These are phyloP conservation scores for Alternaria sp. DNA, from an alignment of 2,329 filamentous ascomycete genomes.

Conservation along the genomic window DNA sequence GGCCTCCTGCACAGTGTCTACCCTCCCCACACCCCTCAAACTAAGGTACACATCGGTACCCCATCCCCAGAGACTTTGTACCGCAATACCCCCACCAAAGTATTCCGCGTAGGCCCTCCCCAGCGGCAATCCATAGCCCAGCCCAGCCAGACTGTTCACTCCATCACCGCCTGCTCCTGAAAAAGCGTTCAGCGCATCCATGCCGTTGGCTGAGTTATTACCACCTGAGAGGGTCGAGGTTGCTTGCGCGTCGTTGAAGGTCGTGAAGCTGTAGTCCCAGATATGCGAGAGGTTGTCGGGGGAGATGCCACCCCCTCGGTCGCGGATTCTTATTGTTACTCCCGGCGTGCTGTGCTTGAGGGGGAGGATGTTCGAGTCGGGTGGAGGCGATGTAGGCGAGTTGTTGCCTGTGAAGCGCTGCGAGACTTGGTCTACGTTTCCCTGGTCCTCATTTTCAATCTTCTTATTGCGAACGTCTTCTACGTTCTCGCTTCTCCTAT, in stretches of 20 bases:
- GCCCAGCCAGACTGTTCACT: slow-evolving; percentile 82
- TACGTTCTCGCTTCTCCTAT: slow-evolving; percentile 16
- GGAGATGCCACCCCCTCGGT: slow-evolving; percentile 92
- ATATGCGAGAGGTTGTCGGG: slow-evolving; percentile 85
- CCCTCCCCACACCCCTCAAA: slow-evolving; percentile 66
- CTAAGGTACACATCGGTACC: slow-evolving; percentile 75
- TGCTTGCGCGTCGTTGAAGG: slow-evolving; percentile 76
- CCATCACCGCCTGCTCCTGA: slow-evolving; percentile 74
- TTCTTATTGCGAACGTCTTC: slow-evolving; percentile 19
- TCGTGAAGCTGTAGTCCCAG: slow-evolving; percentile 98
- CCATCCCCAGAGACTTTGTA: slow-evolving; percentile 98
- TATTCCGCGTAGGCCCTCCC: slow-evolving; percentile 97
- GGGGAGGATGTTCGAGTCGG: slow-evolving; percentile 53
- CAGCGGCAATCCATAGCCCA: slow-evolving; percentile 91
- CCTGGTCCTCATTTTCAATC: slow-evolving; percentile 44
- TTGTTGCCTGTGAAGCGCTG: slow-evolving; percentile 39
- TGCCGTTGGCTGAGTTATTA: slow-evolving; percentile 40
- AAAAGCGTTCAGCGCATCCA: slow-evolving; percentile 79
- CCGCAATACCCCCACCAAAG: slow-evolving; percentile 91
- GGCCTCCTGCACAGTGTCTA: slow-evolving; percentile 31
- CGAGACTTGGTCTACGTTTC: slow-evolving; percentile 44
- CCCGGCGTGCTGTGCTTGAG: slow-evolving; percentile 70
- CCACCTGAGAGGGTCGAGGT: slow-evolving; percentile 56
- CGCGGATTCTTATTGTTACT: slow-evolving; percentile 93
- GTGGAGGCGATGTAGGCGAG: slow-evolving; percentile 28